Conservation (phyloP, 768 basidiomycete genomes). For the Mycena metata region DNA sequence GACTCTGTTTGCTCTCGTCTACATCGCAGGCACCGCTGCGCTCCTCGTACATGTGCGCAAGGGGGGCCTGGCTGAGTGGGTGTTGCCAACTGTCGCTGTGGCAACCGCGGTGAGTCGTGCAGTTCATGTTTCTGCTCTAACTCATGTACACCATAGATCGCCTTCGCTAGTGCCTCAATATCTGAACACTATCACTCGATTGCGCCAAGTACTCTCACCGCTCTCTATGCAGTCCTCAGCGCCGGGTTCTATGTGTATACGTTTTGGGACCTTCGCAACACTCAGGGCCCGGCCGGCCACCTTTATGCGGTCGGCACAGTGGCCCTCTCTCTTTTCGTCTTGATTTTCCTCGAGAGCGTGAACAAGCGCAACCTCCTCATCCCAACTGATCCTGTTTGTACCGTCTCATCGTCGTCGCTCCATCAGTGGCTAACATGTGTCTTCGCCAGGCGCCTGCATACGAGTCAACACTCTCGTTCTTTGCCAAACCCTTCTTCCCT, state of each 20-base stretch:
- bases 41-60: slow-evolving; percentile 4
- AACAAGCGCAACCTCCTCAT: slow-evolving; percentile 25
- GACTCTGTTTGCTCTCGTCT: background rate
- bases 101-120: slow-evolving; percentile 15
- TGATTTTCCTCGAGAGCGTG: slow-evolving; percentile 25
- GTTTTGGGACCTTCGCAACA: background rate
- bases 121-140: background rate
- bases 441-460: slow-evolving; percentile 21
- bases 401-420: background rate
- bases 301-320: background rate
- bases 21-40: background rate
- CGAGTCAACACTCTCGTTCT: slow-evolving; percentile 29
- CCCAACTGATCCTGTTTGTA: slow-evolving; percentile 25
- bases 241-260: slow-evolving; percentile 13
- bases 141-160: background rate
- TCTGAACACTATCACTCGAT: slow-evolving; percentile 29
- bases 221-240: slow-evolving; percentile 10
- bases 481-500: slow-evolving; percentile 30
- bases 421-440: background rate
- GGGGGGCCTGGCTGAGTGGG: background rate
- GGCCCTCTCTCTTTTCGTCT: slow-evolving; percentile 6
- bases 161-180: slow-evolving; percentile 6
- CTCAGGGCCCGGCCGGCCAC: background rate
- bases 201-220: slow-evolving; percentile 19
- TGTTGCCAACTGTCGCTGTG: background rate